Conservation (phyloP, 805 yeast genomes). For the Gaillardinia entomophila region DNA sequence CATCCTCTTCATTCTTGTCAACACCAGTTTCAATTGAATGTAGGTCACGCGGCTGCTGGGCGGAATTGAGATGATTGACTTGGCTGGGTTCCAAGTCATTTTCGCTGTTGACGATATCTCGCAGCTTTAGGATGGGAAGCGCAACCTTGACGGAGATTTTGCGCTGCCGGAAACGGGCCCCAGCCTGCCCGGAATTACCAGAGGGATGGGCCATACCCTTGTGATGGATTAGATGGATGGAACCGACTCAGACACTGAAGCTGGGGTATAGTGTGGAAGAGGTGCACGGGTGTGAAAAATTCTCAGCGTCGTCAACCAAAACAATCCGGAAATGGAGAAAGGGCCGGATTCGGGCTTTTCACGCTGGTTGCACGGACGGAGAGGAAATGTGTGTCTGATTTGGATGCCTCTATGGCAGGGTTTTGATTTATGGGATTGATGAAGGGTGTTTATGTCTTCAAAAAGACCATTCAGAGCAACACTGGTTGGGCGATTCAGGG, state of each 20-base stretch:
- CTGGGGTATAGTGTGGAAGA: too few species aligned
- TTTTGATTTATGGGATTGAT: too few species aligned
- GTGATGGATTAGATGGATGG: neutral
- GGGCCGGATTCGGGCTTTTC: too few species aligned
- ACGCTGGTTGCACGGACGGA: too few species aligned
- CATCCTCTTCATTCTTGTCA: slow-evolving; percentile 95
- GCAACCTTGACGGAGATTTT: slow-evolving; percentile 91
- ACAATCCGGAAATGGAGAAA: too few species aligned
- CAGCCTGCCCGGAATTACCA: slow-evolving; percentile 25
- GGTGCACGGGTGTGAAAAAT: neutral
- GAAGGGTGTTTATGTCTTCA: too few species aligned
- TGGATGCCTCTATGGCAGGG: too few species aligned
- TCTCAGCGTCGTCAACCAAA: neutral
- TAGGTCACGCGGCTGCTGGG: slow-evolving; percentile 76
- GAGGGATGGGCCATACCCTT: neutral
- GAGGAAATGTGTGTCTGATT: too few species aligned
- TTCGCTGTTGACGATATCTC: slow-evolving; percentile 59
- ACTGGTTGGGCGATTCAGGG: neutral
- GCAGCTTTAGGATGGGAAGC: slow-evolving; percentile 67
- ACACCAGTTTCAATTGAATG: slow-evolving; percentile 96
- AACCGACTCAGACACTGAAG: neutral
- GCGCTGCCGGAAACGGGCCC: slow-evolving; percentile 85
- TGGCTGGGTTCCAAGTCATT: slow-evolving; percentile 39
- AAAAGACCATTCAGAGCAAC: too few species aligned
- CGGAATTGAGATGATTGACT: slow-evolving; percentile 40